phyloP scores from a whole-genome alignment of 1,139 yeast genomes.

The Lodderomyces orthopsilosis region DNA sequence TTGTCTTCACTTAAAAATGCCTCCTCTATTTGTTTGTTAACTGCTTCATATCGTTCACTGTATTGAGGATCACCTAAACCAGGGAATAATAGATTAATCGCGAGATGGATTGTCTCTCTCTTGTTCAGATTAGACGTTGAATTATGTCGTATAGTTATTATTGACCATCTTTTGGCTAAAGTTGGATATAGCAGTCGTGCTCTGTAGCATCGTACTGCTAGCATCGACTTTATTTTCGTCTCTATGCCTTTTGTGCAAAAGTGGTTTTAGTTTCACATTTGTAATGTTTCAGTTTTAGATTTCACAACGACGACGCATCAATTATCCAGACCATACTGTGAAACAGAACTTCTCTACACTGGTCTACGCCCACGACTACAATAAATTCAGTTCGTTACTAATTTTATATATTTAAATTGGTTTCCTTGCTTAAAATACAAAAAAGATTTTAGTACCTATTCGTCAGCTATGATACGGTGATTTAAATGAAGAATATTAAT shows the following conservation, averaged over 20 bases:
- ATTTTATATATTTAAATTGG: not conserved
- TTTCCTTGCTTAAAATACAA: not conserved
- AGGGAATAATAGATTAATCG: conserved; percentile 10
- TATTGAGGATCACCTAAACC: conserved; percentile 8
- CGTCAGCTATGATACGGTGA: not conserved
- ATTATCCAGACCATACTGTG: too few relatives aligned
- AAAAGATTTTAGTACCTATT: not conserved
- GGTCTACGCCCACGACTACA: not conserved
- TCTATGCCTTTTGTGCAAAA: not conserved
- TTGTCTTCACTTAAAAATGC: not conserved
- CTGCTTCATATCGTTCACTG: not conserved
- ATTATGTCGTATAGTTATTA: not conserved
- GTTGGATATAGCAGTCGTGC: not conserved
- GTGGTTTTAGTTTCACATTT: too few relatives aligned
- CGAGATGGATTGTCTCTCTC: conserved; percentile 5
- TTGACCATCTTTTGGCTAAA: not conserved
- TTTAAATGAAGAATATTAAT: not conserved
- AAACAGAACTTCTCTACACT: too few relatives aligned
- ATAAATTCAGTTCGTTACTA: not conserved
- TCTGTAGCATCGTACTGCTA: not conserved
- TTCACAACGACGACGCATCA: too few relatives aligned
- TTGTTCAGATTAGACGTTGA: not conserved
- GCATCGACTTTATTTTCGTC: too few relatives aligned
- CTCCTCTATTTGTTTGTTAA: not conserved
- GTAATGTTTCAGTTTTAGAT: too few relatives aligned